Base-by-base conservation (phyloP, 345 rosid species). In the Brassica nigra region DNA sequence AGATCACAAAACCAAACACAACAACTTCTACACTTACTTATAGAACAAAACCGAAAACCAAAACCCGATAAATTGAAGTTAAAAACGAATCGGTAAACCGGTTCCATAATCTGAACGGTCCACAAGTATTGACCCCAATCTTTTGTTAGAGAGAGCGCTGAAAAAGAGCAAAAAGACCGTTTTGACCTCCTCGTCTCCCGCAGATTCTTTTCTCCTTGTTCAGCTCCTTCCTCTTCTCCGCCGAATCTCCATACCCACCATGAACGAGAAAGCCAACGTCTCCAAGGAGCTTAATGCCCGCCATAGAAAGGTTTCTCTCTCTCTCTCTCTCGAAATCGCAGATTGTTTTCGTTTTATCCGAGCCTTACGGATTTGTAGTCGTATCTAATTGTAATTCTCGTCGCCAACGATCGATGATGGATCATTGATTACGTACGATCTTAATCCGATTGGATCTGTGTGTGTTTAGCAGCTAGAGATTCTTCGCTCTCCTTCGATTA, bases 231-330 rank as follows among this genome's bases (percentile, higher is more conserved):
- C 64, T 68, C 73, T 58, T 37, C 49, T 68, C 18, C 68, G 79
- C 20, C 11, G 27, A 70, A 49, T 79, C 73, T 27, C 30, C 71
- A 44, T 70, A 75, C 66, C 80, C 86, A 77, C 80, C 88, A 95
- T 95, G 99, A 95, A 95, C 89, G 94, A 88, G 94, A 95, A 95
- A 93, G 99, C 99, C 62, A 89, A 82, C 91, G 99, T 95, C 73
- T 87, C 99, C 30, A 95, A 95, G 81, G 98, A 95, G 91, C 99
- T 95, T 76, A 95, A 95, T 86, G 98, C 97, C 6, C 90, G 77
- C 74, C 99, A 95, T 80, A 84, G 92, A 82, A 95, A 92, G 95
- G 99, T 92, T 33, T 39, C 39, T 9, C 36, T 58, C 14, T 18
- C 27, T 39, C 44, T 59, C 63, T 59, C 63, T 28, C 34, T 10